These are phyloP conservation scores for Pichia inconspicua DNA, from an alignment of 1,139 yeast species.

Conservation along the genomic window DNA sequence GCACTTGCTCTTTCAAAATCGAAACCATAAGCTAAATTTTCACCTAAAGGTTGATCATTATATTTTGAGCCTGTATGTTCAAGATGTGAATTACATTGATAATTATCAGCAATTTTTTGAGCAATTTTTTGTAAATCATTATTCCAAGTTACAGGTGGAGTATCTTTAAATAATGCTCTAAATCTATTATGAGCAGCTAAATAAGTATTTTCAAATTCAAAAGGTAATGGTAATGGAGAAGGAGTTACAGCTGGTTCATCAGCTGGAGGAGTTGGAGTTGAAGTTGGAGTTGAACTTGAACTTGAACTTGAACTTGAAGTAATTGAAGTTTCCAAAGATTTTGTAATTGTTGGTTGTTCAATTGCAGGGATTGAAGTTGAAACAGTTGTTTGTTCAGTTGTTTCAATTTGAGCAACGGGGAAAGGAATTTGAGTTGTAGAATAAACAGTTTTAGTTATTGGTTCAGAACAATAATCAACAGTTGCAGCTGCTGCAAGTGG, in stretches of 20 bases:
- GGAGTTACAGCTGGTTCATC: constrained; percentile 1
- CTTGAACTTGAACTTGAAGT: constrained; percentile 1
- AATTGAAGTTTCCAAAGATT: constrained; percentile 1
- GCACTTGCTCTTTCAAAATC: constrained; percentile 48
- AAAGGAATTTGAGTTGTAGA: background rate
- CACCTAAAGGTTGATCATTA: constrained; percentile 65
- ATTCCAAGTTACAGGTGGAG: constrained; percentile 57
- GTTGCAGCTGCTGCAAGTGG: background rate
- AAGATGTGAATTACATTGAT: constrained; percentile 57
- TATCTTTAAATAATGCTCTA: constrained; percentile 45
- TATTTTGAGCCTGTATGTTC: constrained; percentile 70
- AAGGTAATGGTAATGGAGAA: constrained; percentile 15
- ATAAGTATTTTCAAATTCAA: constrained; percentile 26
- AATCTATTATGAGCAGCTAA: constrained; percentile 40
- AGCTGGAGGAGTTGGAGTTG: constrained; percentile 15
- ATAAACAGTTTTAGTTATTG: background rate
- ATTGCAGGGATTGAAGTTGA: background rate
- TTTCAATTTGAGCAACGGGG: background rate
- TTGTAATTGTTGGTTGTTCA: constrained; percentile 1
- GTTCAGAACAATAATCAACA: background rate
- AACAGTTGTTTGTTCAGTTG: background rate
- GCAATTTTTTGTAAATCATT: constrained; percentile 57
- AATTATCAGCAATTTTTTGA: constrained; percentile 57
- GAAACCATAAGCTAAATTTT: constrained; percentile 78
- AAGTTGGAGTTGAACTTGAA: constrained; percentile 4